Percentiles rank a stretch among this genome's conserved stretches.
Conservation (phyloP, 371 early-diverging fungal genomes). For the Blakeslea trispora region DNA sequence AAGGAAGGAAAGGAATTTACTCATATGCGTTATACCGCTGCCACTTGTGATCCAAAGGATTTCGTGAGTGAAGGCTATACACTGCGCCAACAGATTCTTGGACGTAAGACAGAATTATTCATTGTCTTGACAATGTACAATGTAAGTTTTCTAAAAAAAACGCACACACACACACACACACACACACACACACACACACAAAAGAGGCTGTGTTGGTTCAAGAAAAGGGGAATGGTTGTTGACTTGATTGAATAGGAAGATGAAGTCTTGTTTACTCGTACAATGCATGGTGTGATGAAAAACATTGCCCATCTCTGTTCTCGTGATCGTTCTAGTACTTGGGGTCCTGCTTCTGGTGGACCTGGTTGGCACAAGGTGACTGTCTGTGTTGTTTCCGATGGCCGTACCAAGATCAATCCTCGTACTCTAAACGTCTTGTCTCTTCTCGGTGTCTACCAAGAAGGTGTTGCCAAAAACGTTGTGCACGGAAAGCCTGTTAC, state of each 20-base stretch:
- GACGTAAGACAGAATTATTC: constrained; percentile 82
- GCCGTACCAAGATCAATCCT: constrained; percentile 75
- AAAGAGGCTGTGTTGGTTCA: too few relatives aligned
- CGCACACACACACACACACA: too few relatives aligned
- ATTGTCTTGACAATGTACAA: constrained; percentile 95
- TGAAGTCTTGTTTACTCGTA: constrained; percentile 86
- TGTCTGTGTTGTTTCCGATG: constrained; percentile 88
- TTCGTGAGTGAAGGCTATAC: constrained; percentile 75
- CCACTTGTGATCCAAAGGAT: constrained; percentile 84
- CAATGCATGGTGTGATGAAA: constrained; percentile 87
- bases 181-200: too few relatives aligned
- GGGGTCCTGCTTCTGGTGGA: constrained; percentile 66
- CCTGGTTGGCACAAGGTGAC: constrained; percentile 90
- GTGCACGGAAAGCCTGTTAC: constrained; percentile 68
- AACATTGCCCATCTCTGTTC: constrained; percentile 89
- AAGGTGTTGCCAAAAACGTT: constrained; percentile 79
- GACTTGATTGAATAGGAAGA: too few relatives aligned
- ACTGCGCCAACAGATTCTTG: constrained; percentile 76
- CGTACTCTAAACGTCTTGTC: constrained; percentile 81
- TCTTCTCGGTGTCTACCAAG: constrained; percentile 90
- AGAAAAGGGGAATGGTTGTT: too few relatives aligned
- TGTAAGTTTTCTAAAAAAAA: too few relatives aligned
- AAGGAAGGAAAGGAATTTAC: constrained; percentile 72
- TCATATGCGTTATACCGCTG: constrained; percentile 81
- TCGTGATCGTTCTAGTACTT: constrained; percentile 74